These are phyloP conservation scores for Suhomyces tanzawaensis DNA, from an alignment of 805 yeast species.

Conservation along the genomic window DNA sequence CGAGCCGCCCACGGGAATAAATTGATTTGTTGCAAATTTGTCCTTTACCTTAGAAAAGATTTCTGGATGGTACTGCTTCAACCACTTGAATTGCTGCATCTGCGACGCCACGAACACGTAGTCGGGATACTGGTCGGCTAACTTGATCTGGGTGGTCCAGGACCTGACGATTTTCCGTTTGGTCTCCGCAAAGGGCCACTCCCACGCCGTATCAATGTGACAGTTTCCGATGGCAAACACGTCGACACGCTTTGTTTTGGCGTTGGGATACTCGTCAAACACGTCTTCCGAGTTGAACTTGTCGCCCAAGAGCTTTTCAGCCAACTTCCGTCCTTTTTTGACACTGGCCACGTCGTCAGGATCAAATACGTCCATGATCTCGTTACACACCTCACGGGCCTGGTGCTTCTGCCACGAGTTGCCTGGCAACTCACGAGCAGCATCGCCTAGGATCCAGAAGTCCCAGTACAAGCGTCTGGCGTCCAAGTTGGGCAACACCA, in stretches of 20 bases:
- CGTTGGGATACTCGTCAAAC: slow-evolving; percentile 34
- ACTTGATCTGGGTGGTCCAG: slow-evolving; percentile 88
- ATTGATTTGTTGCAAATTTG: slow-evolving; percentile 68
- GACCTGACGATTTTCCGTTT: slow-evolving; percentile 89
- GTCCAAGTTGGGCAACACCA: slow-evolving; percentile 74
- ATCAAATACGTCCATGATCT: slow-evolving; percentile 83
- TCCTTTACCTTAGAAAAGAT: slow-evolving; percentile 62
- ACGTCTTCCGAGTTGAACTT: slow-evolving; percentile 66
- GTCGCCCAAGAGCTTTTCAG: slow-evolving; percentile 61
- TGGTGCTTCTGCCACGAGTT: slow-evolving; percentile 78
- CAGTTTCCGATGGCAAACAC: slow-evolving; percentile 92
- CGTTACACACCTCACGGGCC: slow-evolving; percentile 77
- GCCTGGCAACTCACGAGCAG: slow-evolving; percentile 79
- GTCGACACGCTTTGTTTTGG: slow-evolving; percentile 38
- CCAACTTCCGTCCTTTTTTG: slow-evolving; percentile 61
- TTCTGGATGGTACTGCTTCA: slow-evolving; percentile 81
- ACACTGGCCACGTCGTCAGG: slow-evolving; percentile 59
- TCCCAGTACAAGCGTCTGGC: slow-evolving; percentile 79
- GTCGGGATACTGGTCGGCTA: slow-evolving; percentile 88
- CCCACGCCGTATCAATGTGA: slow-evolving; percentile 98
- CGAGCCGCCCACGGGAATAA: slow-evolving; percentile 91
- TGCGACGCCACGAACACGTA: slow-evolving; percentile 93
- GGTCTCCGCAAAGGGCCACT: slow-evolving; percentile 99
- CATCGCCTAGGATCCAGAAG: slow-evolving; percentile 86
- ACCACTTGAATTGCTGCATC: slow-evolving; percentile 95